phyloP scores from a whole-genome alignment of 805 yeast species.

The Saturnispora mendoncae region DNA sequence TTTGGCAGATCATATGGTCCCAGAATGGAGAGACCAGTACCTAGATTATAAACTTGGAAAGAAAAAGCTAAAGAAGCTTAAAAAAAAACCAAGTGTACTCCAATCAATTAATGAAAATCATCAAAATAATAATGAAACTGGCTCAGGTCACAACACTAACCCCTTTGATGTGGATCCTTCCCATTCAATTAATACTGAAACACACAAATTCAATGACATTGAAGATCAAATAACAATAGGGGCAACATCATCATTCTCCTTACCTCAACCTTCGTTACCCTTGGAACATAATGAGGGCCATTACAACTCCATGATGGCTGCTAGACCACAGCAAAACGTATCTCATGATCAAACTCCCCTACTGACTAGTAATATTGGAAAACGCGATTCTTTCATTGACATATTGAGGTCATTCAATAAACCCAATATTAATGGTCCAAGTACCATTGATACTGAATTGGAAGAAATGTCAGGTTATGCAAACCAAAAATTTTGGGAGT shows the following conservation, averaged over 20 bases:
- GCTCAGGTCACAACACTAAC: too few species aligned
- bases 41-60: slow-evolving; percentile 54
- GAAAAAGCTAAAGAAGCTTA: slow-evolving; percentile 29
- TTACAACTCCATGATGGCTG: too few species aligned
- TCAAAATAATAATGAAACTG: neutral
- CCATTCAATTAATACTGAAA: neutral
- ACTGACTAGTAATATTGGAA: slow-evolving; percentile 3
- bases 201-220: neutral
- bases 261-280: slow-evolving; percentile 1
- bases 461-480: slow-evolving; percentile 31
- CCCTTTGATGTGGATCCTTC: too few species aligned
- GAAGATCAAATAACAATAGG: neutral
- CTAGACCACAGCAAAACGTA: neutral
- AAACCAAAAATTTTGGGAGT: slow-evolving; percentile 43
- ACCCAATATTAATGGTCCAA: too few species aligned
- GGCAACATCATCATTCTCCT: neutral
- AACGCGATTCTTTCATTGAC: neutral
- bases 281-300: too few species aligned
- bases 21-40: slow-evolving; percentile 85
- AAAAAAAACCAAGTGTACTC: slow-evolving; percentile 14
- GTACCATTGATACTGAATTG: slow-evolving; percentile 22
- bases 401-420: neutral
- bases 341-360: slow-evolving; percentile 10
- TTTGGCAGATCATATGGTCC: slow-evolving; percentile 59
- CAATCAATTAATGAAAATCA: slow-evolving; percentile 3